Conservation (phyloP, 2,329 filamentous ascomycete genomes). For the Microascus cirrosus region DNA sequence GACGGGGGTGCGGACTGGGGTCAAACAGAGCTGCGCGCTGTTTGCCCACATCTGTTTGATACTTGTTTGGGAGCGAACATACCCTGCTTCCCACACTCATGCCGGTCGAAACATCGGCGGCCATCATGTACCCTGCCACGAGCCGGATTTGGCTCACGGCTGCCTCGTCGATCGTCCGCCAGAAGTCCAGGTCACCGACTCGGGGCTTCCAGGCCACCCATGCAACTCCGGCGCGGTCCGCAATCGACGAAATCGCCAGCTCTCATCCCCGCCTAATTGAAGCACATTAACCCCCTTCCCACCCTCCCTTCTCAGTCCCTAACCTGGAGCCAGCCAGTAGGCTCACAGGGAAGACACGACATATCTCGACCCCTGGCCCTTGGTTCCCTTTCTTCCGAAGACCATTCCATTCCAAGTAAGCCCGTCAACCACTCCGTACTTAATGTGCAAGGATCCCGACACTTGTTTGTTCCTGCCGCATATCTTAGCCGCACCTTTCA, state of each 20-base stretch:
- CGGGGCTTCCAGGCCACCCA: neutral
- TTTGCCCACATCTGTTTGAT: neutral
- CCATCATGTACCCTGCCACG: conserved; percentile 10
- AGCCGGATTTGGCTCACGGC: conserved; percentile 10
- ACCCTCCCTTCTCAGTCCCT: conserved; percentile 1
- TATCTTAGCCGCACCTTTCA: conserved; percentile 3
- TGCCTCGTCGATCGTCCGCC: conserved; percentile 4
- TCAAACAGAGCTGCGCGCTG: neutral
- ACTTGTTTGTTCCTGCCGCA: conserved; percentile 1
- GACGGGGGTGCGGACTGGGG: neutral
- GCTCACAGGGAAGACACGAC: conserved; percentile 1
- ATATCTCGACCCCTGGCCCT: conserved; percentile 4
- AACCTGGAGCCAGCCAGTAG: conserved; percentile 4
- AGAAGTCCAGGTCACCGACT: neutral
- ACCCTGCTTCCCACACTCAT: conserved; percentile 24
- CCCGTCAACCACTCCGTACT: neutral
- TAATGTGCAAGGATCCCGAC: neutral
- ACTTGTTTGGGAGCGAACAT: conserved; percentile 20
- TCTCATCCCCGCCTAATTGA: conserved; percentile 3
- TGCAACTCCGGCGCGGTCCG: neutral
- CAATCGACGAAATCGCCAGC: neutral
- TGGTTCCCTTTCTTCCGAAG: conserved; percentile 4
- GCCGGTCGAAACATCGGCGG: conserved; percentile 25
- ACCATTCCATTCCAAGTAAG: neutral
- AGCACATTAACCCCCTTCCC: conserved; percentile 4